Base-by-base conservation (phyloP, 257 asterid species). In the Phtheirospermum japonicum region DNA sequence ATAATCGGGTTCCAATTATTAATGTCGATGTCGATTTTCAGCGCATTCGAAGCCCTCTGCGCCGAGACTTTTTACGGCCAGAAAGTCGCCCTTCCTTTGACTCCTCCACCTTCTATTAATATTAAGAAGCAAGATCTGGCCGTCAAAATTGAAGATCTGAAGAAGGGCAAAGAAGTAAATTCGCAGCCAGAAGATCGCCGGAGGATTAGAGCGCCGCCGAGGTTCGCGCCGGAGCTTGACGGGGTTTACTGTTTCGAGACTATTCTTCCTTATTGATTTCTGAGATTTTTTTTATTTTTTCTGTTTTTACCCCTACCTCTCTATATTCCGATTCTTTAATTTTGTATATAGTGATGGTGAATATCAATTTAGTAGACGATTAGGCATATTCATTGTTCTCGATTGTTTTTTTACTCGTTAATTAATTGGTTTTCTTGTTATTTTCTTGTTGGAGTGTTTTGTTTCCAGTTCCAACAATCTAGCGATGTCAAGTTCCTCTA, bases 201-300 rank as follows among this genome's bases (percentile, higher is more conserved):
- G 52, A 62, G 62, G 65, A 39, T 4, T 67, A 36, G 46, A 11
- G 52, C 54, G 56, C 75, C 54, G 56, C 75, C 28, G 28, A 80
- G 86, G 56, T 77, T 80, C 36, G 82, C 77, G 3, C 57, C 67
- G 59, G 86, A 80, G 64, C 59, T 81, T 18, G 86, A 81, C n/a
- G 84, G 84, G 11, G 26, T 81, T 18, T 37, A 77, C 64, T 72
- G 70, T 58, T 75, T 70, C 42, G 84, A 75, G 63, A 77, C 81
- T 26, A 64, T 81, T 40, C 17, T 81, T 33, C 76, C 65, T 7
- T 68, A 23, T 17, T 63, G 65, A 56, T 36, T 30, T n/a, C 4
- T 33, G 4, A 33, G 40, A 45, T 23, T 43, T 32, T 10, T 42
- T n/a, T 7, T 50, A 3, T 49, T 50, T 4, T 10, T 49, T 18